Evolutionary conservation across 805 yeast genomes (phyloP).

Genomic region (Candida sithepensis): DNA sequence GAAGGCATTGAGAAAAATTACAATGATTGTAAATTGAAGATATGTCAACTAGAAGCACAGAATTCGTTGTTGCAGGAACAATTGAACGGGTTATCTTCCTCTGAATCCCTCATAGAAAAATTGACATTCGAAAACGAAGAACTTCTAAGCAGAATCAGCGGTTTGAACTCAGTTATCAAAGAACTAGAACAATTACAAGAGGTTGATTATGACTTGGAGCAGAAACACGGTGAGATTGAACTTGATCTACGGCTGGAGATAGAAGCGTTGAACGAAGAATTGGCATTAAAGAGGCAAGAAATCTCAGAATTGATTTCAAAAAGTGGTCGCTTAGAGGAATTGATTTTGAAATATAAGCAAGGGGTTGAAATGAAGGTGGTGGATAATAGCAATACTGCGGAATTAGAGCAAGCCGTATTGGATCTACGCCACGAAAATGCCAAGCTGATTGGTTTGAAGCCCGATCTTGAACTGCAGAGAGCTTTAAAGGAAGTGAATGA

Average conservation of each 20-base stretch:
- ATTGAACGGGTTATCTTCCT: conserved; percentile 26
- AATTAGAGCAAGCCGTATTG: conserved; percentile 5
- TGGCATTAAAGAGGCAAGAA: conserved; percentile 13
- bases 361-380: neutral
- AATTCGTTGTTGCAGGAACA: conserved; percentile 27
- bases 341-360: conserved; percentile 1
- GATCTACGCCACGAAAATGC: conserved; percentile 17
- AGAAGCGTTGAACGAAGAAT: conserved; percentile 16
- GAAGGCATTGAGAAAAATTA: conserved; percentile 8
- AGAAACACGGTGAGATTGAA: conserved; percentile 40
- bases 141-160: conserved; percentile 32
- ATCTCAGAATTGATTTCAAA: conserved; percentile 22
- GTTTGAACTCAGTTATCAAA: conserved; percentile 35
- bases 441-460: conserved; percentile 9
- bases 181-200: conserved; percentile 49
- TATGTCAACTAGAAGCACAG: conserved; percentile 5
- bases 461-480: conserved; percentile 7
- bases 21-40: neutral
- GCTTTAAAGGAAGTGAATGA: conserved; percentile 9
- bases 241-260: conserved; percentile 40
- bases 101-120: conserved; percentile 32
- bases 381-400: neutral
- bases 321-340: conserved; percentile 34
- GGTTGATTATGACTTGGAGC: conserved; percentile 49
- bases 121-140: conserved; percentile 34